Evolutionary conservation across 2,329 filamentous ascomycete species (phyloP).

Genomic region (Colletotrichum lini): DNA sequence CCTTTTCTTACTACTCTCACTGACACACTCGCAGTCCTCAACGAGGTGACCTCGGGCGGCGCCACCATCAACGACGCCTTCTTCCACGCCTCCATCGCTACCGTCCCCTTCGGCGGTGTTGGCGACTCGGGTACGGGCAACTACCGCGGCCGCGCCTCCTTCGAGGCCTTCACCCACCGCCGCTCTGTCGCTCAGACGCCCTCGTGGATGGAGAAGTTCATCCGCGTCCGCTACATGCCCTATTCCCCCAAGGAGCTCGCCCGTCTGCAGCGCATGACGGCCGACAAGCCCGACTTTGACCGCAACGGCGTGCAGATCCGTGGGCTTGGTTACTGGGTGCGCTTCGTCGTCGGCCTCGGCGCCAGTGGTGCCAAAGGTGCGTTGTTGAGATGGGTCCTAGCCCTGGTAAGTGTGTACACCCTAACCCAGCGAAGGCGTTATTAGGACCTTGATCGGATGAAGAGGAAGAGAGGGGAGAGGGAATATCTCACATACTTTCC

Average conservation of each 20-base stretch:
- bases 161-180: conserved; percentile 76
- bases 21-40: conserved; percentile 64
- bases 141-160: conserved; percentile 83
- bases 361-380: conserved; percentile 63
- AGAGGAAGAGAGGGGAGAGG: conserved; percentile 1
- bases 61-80: conserved; percentile 74
- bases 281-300: conserved; percentile 71
- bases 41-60: conserved; percentile 76
- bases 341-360: conserved; percentile 67
- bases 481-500: conserved; percentile 1
- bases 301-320: conserved; percentile 68
- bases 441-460: conserved; percentile 50
- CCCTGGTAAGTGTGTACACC: conserved; percentile 52
- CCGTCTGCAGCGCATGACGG: conserved; percentile 59
- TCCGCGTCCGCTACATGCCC: conserved; percentile 79
- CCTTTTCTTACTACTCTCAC: neutral
- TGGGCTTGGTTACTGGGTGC: conserved; percentile 69
- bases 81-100: conserved; percentile 73
- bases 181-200: conserved; percentile 73
- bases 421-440: conserved; percentile 53
- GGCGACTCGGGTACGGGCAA: conserved; percentile 82
- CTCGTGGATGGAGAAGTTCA: conserved; percentile 75
- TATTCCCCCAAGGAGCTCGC: conserved; percentile 65
- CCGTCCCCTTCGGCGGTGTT: conserved; percentile 86
- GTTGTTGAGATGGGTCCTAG: conserved; percentile 66